These are phyloP conservation scores for Telopea speciosissima DNA, from an alignment of 177 flowering plant species.

Conservation along the genomic window DNA sequence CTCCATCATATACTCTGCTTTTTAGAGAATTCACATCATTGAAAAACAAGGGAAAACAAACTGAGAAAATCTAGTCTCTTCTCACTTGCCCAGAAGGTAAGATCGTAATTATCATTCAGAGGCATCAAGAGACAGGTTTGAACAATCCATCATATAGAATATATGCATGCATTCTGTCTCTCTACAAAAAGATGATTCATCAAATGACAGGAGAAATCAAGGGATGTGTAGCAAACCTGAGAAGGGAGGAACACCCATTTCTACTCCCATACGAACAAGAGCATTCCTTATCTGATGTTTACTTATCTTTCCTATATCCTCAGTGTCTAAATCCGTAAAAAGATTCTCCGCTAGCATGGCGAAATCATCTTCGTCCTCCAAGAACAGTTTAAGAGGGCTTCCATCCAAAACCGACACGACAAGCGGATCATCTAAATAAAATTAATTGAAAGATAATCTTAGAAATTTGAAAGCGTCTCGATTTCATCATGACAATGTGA, in stretches of 20 bases:
- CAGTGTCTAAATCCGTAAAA: constrained; percentile 63
- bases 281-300: constrained; percentile 54
- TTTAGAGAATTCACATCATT: too few species aligned
- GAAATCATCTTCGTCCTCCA: constrained; percentile 87
- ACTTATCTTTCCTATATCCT: constrained; percentile 63
- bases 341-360: constrained; percentile 80
- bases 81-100: neutral
- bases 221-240: constrained; percentile 36
- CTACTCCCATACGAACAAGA: constrained; percentile 60
- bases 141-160: too few species aligned
- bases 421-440: constrained; percentile 54
- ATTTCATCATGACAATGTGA: too few species aligned
- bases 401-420: constrained; percentile 60
- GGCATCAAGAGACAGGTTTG: too few species aligned
- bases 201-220: neutral
- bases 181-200: neutral
- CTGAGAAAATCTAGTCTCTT: neutral
- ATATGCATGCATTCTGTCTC: too few species aligned
- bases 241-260: constrained; percentile 71
- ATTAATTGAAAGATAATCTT: neutral
- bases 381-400: constrained; percentile 28
- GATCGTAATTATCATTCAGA: too few species aligned
- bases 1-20: too few species aligned
- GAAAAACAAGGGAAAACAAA: too few species aligned
- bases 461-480: neutral